Percentiles rank a stretch among this genome's conserved stretches.
phyloP scores from a whole-genome alignment of 2,329 filamentous ascomycete species.

The Fusarium euwallaceae region DNA sequence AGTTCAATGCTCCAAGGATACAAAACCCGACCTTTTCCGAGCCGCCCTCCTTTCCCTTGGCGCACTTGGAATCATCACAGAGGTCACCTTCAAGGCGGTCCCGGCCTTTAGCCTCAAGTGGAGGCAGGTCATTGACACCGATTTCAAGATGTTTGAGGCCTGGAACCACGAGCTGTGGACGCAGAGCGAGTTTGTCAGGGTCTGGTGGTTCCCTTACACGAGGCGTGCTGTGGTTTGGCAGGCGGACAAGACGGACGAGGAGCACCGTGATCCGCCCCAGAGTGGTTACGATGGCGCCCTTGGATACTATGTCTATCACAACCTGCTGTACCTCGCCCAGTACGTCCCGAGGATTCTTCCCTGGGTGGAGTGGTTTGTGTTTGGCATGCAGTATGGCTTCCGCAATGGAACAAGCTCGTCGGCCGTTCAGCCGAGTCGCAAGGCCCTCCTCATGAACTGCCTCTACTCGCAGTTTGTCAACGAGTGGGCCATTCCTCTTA shows the following conservation, averaged over 20 bases:
- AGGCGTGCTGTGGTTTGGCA: slow-evolving; percentile 90
- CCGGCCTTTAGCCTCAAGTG: slow-evolving; percentile 88
- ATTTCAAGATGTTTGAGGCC: slow-evolving; percentile 74
- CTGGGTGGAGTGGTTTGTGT: slow-evolving; percentile 95
- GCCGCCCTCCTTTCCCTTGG: slow-evolving; percentile 90
- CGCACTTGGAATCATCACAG: slow-evolving; percentile 89
- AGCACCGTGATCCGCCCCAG: slow-evolving; percentile 68
- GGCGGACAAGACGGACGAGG: slow-evolving; percentile 80
- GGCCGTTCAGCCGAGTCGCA: slow-evolving; percentile 84
- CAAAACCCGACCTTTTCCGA: slow-evolving; percentile 84
- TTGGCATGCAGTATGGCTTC: slow-evolving; percentile 98
- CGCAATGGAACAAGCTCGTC: slow-evolving; percentile 73
- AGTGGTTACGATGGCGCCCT: slow-evolving; percentile 86
- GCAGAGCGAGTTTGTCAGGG: slow-evolving; percentile 86
- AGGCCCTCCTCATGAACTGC: slow-evolving; percentile 94
- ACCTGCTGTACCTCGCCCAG: slow-evolving; percentile 84
- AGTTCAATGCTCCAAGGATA: slow-evolving; percentile 76
- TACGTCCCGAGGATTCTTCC: slow-evolving; percentile 84
- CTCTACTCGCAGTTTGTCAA: slow-evolving; percentile 99
- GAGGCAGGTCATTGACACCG: slow-evolving; percentile 82
- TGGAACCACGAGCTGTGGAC: slow-evolving; percentile 87
- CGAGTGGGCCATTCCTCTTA: slow-evolving; percentile 93
- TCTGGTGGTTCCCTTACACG: slow-evolving; percentile 98
- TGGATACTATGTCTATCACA: slow-evolving; percentile 93
- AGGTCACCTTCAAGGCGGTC: slow-evolving; percentile 86